Conservation (phyloP, 345 rosid species). For the Pelargonium nanum region DNA sequence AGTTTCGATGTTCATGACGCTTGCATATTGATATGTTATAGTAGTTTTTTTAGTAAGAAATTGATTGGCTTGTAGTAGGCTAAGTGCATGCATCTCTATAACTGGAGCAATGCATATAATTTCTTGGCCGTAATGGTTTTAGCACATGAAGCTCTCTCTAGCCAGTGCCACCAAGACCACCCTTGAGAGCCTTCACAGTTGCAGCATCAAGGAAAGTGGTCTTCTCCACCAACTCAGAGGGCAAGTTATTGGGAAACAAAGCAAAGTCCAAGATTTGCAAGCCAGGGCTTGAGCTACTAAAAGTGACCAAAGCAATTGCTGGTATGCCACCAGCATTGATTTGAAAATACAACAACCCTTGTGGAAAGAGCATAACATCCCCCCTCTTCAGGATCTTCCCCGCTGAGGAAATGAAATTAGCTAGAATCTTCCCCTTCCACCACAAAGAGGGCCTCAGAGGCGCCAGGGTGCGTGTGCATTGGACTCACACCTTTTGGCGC, state of each 20-base stretch:
- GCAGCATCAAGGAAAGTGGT: conserved; percentile 60
- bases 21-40: too few relatives aligned
- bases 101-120: too few relatives aligned
- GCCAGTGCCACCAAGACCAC: conserved; percentile 71
- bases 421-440: conserved; percentile 47
- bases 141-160: too few relatives aligned
- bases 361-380: conserved; percentile 68
- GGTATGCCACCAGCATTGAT: conserved; percentile 33
- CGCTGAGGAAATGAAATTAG: conserved; percentile 64
- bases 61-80: too few relatives aligned
- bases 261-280: conserved; percentile 65
- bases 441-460: conserved; percentile 47
- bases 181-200: conserved; percentile 71
- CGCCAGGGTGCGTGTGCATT: conserved; percentile 80
- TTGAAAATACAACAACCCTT: conserved; percentile 67
- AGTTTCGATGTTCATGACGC: too few relatives aligned
- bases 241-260: conserved; percentile 51
- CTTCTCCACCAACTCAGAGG: conserved; percentile 39
- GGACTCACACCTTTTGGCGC: conserved; percentile 63
- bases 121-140: too few relatives aligned
- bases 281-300: conserved; percentile 64
- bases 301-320: conserved; percentile 48
- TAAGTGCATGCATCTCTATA: too few relatives aligned
- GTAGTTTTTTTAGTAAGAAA: too few relatives aligned
- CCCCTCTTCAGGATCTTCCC: conserved; percentile 40